Conservation (phyloP, 2,329 filamentous ascomycete species). For the Pyrenophora teres region DNA sequence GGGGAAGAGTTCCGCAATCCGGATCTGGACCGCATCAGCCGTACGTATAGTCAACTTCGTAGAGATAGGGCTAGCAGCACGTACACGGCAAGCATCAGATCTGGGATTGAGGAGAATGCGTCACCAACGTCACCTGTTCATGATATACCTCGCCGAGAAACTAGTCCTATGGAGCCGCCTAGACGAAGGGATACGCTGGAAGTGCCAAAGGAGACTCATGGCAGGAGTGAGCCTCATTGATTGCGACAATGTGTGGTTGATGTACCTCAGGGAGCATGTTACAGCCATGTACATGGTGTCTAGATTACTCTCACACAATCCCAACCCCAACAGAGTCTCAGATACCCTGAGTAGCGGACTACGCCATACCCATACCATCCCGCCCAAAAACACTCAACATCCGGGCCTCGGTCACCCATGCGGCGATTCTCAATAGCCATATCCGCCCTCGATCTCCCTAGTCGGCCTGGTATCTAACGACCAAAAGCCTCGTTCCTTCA, state of each 20-base stretch:
- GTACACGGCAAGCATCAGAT: slow-evolving; percentile 43
- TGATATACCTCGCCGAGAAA: slow-evolving; percentile 15
- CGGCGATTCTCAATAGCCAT: slow-evolving; percentile 22
- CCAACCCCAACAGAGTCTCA: slow-evolving; percentile 37
- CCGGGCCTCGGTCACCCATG: slow-evolving; percentile 35
- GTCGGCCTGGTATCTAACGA: too few relatives aligned
- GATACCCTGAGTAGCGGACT: slow-evolving; percentile 29
- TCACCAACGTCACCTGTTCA: slow-evolving; percentile 17
- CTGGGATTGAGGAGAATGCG: slow-evolving; percentile 29
- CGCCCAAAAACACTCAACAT: slow-evolving; percentile 36
- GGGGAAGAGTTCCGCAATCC: slow-evolving; percentile 57
- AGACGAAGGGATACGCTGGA: slow-evolving; percentile 28
- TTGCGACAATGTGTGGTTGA: not conserved
- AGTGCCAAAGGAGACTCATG: slow-evolving; percentile 23
- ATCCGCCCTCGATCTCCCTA: too few relatives aligned
- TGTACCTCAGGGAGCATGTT: not conserved
- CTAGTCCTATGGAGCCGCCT: slow-evolving; percentile 15
- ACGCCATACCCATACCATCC: slow-evolving; percentile 34
- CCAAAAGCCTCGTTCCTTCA: too few relatives aligned
- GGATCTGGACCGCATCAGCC: slow-evolving; percentile 46
- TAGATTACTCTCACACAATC: not conserved
- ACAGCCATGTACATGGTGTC: not conserved
- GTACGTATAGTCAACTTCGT: slow-evolving; percentile 50
- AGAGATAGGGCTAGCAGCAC: slow-evolving; percentile 47
- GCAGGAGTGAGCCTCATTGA: slow-evolving; percentile 20